Evolutionary conservation across 2,329 filamentous ascomycete species (phyloP).

Genomic region (Cladosporium sp.): DNA sequence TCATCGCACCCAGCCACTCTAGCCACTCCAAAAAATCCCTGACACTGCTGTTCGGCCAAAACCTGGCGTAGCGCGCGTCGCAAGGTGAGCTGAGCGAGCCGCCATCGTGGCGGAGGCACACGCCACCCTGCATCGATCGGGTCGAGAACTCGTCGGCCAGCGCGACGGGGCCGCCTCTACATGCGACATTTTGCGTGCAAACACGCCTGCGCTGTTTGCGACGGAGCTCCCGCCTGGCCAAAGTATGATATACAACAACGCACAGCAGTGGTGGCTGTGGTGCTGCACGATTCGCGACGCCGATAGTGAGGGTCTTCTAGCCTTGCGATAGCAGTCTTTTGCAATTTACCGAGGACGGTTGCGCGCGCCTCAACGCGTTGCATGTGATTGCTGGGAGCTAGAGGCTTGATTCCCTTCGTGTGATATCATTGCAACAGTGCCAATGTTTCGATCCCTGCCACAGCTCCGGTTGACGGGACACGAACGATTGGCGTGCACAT

Average conservation of each 20-base stretch:
- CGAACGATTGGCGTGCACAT: conserved; percentile 3
- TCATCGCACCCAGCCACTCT: neutral
- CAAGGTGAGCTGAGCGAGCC: neutral
- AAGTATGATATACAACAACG: neutral
- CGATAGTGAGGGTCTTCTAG: neutral
- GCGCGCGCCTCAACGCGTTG: neutral
- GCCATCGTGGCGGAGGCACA: conserved; percentile 10
- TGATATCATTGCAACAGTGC: conserved; percentile 7
- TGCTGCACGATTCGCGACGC: neutral
- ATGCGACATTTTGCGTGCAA: conserved; percentile 5
- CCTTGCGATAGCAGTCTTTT: neutral
- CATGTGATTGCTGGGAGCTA: conserved; percentile 11
- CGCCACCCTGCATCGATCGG: neutral
- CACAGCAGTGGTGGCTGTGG: conserved; percentile 7
- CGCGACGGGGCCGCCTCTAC: conserved; percentile 3
- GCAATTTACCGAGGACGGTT: conserved; percentile 1
- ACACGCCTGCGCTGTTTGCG: neutral
- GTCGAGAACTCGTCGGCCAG: conserved; percentile 11
- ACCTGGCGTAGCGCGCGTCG: conserved; percentile 7
- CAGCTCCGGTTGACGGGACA: neutral
- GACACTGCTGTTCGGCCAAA: neutral
- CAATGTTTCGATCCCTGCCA: neutral
- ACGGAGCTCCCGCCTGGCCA: neutral
- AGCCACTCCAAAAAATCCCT: neutral
- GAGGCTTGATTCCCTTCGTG: neutral